phyloP scores from a whole-genome alignment of 1,284 basidiomycete species.

The Fomitopsis betulina region DNA sequence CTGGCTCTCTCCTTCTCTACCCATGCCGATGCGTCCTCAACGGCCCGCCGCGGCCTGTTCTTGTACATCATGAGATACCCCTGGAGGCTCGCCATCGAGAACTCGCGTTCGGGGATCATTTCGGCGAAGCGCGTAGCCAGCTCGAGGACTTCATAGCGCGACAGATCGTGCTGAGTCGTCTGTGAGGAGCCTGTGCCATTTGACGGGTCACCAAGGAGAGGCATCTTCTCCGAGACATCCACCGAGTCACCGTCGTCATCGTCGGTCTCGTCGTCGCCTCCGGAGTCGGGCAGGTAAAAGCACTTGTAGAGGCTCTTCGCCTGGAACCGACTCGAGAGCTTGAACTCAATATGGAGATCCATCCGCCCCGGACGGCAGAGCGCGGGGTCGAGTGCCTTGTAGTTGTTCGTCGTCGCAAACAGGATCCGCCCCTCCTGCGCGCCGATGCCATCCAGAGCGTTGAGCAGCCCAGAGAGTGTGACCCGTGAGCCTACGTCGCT shows the following conservation, averaged over 20 bases:
- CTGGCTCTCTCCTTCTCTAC: conserved; percentile 18
- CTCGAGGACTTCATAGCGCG: neutral
- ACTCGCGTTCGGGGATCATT: conserved; percentile 53
- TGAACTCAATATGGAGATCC: conserved; percentile 73
- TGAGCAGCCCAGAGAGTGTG: conserved; percentile 68
- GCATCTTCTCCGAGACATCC: too few species aligned
- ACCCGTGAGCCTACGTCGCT: too few species aligned
- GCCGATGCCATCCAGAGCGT: conserved; percentile 71
- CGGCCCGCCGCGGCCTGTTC: conserved; percentile 52
- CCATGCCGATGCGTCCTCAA: conserved; percentile 29
- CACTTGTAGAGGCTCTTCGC: conserved; percentile 56
- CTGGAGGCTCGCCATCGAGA: conserved; percentile 73
- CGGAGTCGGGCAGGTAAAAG: conserved; percentile 37
- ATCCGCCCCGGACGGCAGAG: conserved; percentile 73
- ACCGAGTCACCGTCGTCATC: too few species aligned
- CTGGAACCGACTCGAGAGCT: conserved; percentile 62
- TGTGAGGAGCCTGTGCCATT: too few species aligned
- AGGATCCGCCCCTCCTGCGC: conserved; percentile 75
- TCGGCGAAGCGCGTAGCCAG: conserved; percentile 58
- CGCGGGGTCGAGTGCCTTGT: conserved; percentile 62
- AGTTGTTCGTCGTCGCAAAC: conserved; percentile 76
- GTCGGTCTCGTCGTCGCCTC: neutral
- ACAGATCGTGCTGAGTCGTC: neutral
- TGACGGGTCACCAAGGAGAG: too few species aligned
- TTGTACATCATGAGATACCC: conserved; percentile 75